A percentile compares a stretch with the other conserved stretches of the same genome.
Evolutionary conservation across 1,284 basidiomycete genomes (phyloP).

Genomic region (Leccinum pachyderme): DNA sequence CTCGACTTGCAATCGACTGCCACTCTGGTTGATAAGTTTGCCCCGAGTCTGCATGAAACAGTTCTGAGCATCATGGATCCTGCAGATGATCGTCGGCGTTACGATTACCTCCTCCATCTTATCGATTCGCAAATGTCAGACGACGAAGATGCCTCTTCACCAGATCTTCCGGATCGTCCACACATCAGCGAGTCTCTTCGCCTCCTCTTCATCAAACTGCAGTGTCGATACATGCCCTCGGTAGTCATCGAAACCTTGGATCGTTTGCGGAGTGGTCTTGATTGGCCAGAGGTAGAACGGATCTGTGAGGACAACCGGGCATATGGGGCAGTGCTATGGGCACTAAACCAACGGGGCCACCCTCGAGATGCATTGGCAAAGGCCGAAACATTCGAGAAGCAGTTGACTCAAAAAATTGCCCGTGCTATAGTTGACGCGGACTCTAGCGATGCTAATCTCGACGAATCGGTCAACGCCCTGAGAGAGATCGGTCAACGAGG

Average conservation of each 20-base stretch:
- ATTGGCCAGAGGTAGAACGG: conserved; percentile 56
- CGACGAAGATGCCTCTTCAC: conserved; percentile 37
- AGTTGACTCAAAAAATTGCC: conserved; percentile 52
- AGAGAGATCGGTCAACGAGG: conserved; percentile 59
- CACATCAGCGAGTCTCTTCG: conserved; percentile 52
- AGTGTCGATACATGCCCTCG: conserved; percentile 69
- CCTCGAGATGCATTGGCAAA: conserved; percentile 67
- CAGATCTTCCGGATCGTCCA: conserved; percentile 18
- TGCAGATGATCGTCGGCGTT: conserved; percentile 54
- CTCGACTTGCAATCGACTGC: conserved; percentile 69
- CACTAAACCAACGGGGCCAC: conserved; percentile 63
- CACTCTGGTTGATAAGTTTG: conserved; percentile 67
- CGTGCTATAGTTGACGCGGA: conserved; percentile 31
- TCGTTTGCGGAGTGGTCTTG: conserved; percentile 46
- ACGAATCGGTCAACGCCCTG: conserved; percentile 42
- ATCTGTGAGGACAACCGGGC: conserved; percentile 68
- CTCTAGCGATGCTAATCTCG: conserved; percentile 29
- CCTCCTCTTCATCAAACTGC: conserved; percentile 68
- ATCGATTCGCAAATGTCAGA: conserved; percentile 54
- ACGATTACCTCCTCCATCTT: conserved; percentile 78
- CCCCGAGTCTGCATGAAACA: conserved; percentile 60
- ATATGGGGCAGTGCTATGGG: conserved; percentile 85
- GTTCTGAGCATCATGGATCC: conserved; percentile 51
- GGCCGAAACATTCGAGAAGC: conserved; percentile 60
- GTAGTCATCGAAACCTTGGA: conserved; percentile 69